Evolutionary conservation across 805 yeast species (phyloP), one percentile per base, ranked within the genome.

Genomic region (Tetrapisispora nanseiensis): DNA sequence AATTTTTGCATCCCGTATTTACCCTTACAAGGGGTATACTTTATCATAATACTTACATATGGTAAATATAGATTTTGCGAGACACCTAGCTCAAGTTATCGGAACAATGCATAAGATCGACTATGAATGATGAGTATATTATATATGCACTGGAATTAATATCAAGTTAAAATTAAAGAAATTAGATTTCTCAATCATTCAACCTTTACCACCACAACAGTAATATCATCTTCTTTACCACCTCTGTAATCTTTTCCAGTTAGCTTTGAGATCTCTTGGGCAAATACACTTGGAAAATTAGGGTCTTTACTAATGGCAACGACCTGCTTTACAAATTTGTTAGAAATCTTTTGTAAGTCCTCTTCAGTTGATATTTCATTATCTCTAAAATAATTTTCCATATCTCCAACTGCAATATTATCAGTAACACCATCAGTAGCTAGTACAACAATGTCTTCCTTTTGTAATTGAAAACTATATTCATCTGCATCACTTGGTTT

Each of bases 391-490:
- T 74, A 82, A 15, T 75, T 56, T 55, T 78, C 86, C 40, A 86
- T 78, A 54, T 86, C 95, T 35, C 76, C 75, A 1, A 80, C 69
- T 13, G 75, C 71, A 30, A 90, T 75, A 59, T 90, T 90, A 61
- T 90, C 98, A 23, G 85, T 79, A 38, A 90, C 82, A 24, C 98
- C 98, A 64, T 90, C 98, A 0, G 97, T 86, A 32, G 95, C 94
- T 56, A 90, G 80, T 40, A 92, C 59, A 4, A 90, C 74, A 16
- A 92, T 66, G 59, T 90, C 98, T 39, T 80, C 77, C 41, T 74
- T 74, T 53, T 78, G 57, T 33, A 90, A 66, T 48, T 82, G 73
- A 69, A 83, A 82, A 2, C 63, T 61, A 52, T 81, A 80, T 41
- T 67, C 71, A 49, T 82, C 94, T 0, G 92, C 83, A 46, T 73